Base-by-base conservation (phyloP, 768 basidiomycete species). In the Phaeotremella skinneri region DNA sequence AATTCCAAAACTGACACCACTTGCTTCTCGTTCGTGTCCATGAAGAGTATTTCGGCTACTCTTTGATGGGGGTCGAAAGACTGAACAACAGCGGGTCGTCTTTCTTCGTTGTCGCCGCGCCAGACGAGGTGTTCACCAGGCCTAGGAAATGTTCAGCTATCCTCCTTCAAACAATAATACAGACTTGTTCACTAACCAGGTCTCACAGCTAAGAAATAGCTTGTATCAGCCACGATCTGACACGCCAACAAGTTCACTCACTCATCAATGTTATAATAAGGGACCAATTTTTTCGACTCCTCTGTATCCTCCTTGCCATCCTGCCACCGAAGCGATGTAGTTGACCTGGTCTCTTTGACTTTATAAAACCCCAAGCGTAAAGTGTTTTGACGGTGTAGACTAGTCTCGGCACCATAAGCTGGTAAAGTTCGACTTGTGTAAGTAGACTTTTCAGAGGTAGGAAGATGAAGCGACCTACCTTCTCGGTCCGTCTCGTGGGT, bases 101-200 rank as follows among this genome's bases (percentile, higher is more conserved):
- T 81, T 64, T 80, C 80, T 23, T 55, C 62, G 52, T 85, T 85
- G 77, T 91, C 91, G 31, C 81, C 83, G 68, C 87, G 87, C 85
- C 88, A 91, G 17, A 91, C 66, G 14, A 93, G 87, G 75, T 90
- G 85, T 69, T 97, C 91, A 17, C 92, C 92, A 4, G 92, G 92
- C 90, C 43, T 45, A 21, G 21, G 37, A n/a, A n/a, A 39, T 90
- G 27, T 34, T 17, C 21, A 23, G n/a, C n/a, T 37, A 26, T 32
- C 20, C 17, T 55, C 21, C 31, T 17, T 17, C 41, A 26, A n/a
- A 27, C 23, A 34, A 23, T 21, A 4, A 21, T 1, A 21, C 9
- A 31, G 6, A 7, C 6, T 13, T 13, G 13, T 13, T 6, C 11
- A 45, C 43, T 7, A 7, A 45, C 43, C 66, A 73, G 2, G 61